Conservation (phyloP, 2,329 filamentous ascomycete species). For the Pseudocercospora eumusae region DNA sequence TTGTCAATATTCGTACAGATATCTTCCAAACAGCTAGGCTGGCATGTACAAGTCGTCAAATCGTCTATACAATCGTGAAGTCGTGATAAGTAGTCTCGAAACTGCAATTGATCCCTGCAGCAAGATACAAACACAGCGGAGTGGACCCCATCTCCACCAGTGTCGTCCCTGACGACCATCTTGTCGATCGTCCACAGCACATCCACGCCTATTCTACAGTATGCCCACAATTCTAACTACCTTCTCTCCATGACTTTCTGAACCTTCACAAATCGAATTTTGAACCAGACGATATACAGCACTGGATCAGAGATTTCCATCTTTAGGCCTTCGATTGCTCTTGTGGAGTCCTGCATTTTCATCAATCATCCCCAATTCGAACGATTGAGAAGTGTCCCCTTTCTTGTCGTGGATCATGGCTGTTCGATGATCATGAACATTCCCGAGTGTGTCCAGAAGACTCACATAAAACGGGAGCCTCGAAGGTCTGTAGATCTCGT, state of each 20-base stretch:
- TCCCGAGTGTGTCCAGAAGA: no score
- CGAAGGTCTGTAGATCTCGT: no score
- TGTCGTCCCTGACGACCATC: neutral
- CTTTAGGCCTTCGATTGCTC: neutral
- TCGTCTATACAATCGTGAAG: neutral
- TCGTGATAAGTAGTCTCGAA: neutral
- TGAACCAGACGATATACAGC: neutral
- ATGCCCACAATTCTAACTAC: no score
- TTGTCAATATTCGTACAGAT: neutral
- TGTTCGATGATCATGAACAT: no score
- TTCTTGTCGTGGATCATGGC: neutral
- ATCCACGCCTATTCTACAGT: no score
- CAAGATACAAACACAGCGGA: no score
- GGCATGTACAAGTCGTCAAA: slow-evolving; percentile 9
- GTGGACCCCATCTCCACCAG: no score
- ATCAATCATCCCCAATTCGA: neutral
- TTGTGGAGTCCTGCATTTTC: neutral
- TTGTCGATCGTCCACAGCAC: no score
- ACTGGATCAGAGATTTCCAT: neutral
- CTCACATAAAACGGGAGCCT: no score
- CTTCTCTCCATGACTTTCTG: no score
- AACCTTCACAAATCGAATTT: no score
- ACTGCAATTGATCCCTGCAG: no score
- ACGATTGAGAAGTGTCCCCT: neutral
- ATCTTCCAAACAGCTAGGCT: neutral